Conservation (phyloP, 306 rosid species). For the Castanea mollissima region DNA sequence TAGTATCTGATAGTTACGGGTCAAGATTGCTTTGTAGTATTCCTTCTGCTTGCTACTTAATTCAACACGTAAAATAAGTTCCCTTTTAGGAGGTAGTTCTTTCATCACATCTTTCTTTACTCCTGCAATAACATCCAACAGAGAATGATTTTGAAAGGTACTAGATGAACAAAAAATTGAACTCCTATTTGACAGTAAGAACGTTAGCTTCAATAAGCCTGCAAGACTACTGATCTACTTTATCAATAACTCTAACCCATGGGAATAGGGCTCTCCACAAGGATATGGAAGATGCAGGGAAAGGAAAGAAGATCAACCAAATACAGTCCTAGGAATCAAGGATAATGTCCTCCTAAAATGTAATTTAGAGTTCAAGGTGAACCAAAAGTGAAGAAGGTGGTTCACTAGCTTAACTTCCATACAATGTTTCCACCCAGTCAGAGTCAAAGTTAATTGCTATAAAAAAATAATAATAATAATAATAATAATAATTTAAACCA, state of each 20-base stretch:
- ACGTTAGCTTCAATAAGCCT: constrained; percentile 4
- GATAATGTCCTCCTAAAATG: neutral
- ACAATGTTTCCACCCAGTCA: too few relatives aligned
- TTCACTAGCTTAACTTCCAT: too few relatives aligned
- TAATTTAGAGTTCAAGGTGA: neutral
- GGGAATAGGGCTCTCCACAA: neutral
- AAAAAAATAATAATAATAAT: too few relatives aligned
- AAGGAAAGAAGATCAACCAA: neutral
- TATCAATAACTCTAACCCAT: constrained; percentile 1
- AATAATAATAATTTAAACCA: too few relatives aligned
- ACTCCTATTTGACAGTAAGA: constrained; percentile 5
- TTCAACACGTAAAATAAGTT: constrained; percentile 90
- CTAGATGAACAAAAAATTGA: constrained; percentile 4
- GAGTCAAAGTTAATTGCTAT: too few relatives aligned
- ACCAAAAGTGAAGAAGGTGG: neutral
- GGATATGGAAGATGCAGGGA: neutral
- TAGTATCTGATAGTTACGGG: constrained; percentile 94
- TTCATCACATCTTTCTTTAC: constrained; percentile 99
- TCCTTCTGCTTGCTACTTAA: constrained; percentile 95
- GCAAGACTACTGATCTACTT: constrained; percentile 9
- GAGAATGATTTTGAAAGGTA: neutral
- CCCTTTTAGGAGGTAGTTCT: constrained; percentile 97
- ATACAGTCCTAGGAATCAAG: neutral
- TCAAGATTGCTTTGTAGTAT: constrained; percentile 93
- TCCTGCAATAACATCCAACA: constrained; percentile 55